Conservation (phyloP, 176 grass and related monocot genomes). For the Oropetium thomaeum region DNA sequence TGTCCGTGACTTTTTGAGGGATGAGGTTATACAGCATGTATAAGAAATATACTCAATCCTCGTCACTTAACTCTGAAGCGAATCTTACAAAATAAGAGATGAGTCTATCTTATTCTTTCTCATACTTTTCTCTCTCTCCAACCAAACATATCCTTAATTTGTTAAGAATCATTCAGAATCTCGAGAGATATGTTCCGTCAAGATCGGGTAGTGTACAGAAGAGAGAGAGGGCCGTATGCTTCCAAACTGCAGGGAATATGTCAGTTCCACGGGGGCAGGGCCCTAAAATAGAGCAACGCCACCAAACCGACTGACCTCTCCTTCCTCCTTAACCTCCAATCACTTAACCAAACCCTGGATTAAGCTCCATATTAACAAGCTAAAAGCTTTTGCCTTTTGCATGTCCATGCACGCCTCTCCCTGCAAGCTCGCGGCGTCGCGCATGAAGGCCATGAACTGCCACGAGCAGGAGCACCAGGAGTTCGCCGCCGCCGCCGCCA, state of each 20-base stretch:
- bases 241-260: slow-evolving; percentile 31
- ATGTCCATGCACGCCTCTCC: slow-evolving; percentile 21
- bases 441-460: slow-evolving; percentile 42
- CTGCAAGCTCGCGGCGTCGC: slow-evolving; percentile 27
- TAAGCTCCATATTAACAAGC: slow-evolving; percentile 27
- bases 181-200: slow-evolving; percentile 1
- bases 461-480: slow-evolving; percentile 28
- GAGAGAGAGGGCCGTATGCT: slow-evolving; percentile 37
- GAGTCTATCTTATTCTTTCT: no score
- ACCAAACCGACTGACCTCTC: slow-evolving; percentile 9
- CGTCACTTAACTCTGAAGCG: no score
- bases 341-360: slow-evolving; percentile 26
- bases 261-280: slow-evolving; percentile 42
- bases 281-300: slow-evolving; percentile 43
- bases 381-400: background rate
- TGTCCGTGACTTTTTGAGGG: no score
- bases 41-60: no score
- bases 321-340: slow-evolving; percentile 15
- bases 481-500: background rate
- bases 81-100: no score
- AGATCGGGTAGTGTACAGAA: slow-evolving; percentile 2
- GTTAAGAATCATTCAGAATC: slow-evolving; percentile 3
- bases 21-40: no score
- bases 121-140: no score
- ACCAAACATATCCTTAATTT: no score